phyloP scores from a whole-genome alignment of 2,329 filamentous ascomycete species.

The Canariomyces notabilis region DNA sequence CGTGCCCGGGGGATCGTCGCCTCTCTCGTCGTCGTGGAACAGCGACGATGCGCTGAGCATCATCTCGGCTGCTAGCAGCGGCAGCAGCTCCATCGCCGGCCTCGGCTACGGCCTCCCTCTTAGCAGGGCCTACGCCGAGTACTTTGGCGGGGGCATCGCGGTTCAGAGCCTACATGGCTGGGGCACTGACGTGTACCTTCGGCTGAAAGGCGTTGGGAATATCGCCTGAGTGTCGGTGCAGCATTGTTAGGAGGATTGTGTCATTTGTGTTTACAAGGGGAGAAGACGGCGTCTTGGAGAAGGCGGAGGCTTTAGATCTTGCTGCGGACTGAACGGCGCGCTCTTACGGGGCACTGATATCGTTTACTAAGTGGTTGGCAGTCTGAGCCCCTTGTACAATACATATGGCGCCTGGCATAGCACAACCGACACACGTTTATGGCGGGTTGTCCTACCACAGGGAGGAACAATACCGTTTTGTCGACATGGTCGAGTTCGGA shows the following conservation, averaged over 20 bases:
- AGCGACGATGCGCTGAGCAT: constrained; percentile 66
- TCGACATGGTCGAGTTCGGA: neutral
- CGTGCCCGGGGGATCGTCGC: constrained; percentile 33
- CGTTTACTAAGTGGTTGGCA: no score
- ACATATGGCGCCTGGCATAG: no score
- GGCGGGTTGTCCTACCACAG: neutral
- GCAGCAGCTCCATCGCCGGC: constrained; percentile 81
- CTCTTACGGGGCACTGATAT: no score
- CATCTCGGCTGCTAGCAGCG: constrained; percentile 66
- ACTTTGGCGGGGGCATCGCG: constrained; percentile 91
- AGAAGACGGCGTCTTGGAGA: no score
- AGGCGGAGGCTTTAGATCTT: no score
- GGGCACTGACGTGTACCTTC: constrained; percentile 68
- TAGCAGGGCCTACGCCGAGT: constrained; percentile 91
- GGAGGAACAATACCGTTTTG: neutral
- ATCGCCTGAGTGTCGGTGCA: constrained; percentile 34
- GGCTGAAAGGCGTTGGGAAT: constrained; percentile 58
- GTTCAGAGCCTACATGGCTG: constrained; percentile 96
- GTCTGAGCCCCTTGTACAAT: no score
- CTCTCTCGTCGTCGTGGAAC: neutral
- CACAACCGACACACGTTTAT: neutral
- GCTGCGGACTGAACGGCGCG: no score
- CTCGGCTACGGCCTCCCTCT: constrained; percentile 89
- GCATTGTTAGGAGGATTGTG: neutral
- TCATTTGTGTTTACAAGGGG: no score